phyloP scores from a whole-genome alignment of 108 stramenopile species.

The Phaeodactylum tricornutum region DNA sequence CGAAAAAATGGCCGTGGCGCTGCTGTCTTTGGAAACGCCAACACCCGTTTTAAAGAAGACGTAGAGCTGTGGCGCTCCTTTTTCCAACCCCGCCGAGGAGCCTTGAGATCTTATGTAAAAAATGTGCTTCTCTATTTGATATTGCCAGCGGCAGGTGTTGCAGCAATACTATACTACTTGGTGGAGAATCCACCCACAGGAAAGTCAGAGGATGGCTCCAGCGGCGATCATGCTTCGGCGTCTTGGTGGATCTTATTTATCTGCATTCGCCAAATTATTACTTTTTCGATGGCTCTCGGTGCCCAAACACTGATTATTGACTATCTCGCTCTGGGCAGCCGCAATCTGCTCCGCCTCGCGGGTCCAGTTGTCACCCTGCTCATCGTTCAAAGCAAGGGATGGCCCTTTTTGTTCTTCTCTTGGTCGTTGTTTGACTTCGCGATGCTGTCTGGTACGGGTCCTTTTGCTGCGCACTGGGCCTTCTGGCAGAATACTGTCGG shows the following conservation, averaged over 20 bases:
- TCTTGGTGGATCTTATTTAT: slow-evolving; percentile 28
- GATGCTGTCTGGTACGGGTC: slow-evolving; percentile 22
- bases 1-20: background rate
- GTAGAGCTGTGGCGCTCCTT: background rate
- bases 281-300: slow-evolving; percentile 10
- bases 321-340: slow-evolving; percentile 30
- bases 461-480: slow-evolving; percentile 37
- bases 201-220: background rate
- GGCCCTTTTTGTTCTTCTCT: slow-evolving; percentile 27
- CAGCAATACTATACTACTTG: slow-evolving; percentile 9
- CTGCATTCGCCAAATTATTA: slow-evolving; percentile 12
- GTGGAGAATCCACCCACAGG: slow-evolving; percentile 14
- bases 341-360: slow-evolving; percentile 18
- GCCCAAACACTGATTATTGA: slow-evolving; percentile 31
- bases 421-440: slow-evolving; percentile 28
- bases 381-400: slow-evolving; percentile 45
- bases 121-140: slow-evolving; percentile 7
- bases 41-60: background rate
- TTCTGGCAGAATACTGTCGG: slow-evolving; percentile 35
- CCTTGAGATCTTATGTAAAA: background rate
- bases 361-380: slow-evolving; percentile 38
- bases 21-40: background rate
- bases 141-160: slow-evolving; percentile 8
- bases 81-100: background rate
- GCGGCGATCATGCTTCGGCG: background rate